Evolutionary conservation across 2,329 filamentous ascomycete genomes (phyloP).

Genomic region (Aspergillus vadensis): DNA sequence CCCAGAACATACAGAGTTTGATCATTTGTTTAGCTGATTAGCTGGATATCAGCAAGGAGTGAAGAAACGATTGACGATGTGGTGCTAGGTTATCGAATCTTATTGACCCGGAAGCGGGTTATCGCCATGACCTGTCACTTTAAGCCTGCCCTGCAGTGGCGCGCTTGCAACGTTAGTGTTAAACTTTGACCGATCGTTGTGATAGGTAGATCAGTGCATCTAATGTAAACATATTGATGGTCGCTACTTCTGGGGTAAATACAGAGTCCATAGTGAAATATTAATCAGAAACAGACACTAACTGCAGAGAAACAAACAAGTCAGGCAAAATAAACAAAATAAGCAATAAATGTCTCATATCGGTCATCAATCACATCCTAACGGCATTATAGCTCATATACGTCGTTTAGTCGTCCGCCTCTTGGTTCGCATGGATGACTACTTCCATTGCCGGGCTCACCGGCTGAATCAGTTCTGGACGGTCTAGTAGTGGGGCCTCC

Average conservation of each 20-base stretch:
- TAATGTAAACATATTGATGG: not conserved
- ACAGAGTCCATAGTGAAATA: not conserved
- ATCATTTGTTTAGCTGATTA: not conserved
- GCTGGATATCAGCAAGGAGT: not conserved
- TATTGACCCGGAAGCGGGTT: not conserved
- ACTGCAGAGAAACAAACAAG: not conserved
- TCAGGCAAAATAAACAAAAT: not conserved
- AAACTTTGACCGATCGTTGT: not conserved
- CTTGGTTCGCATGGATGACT: not conserved
- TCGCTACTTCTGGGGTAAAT: not conserved
- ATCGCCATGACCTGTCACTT: not conserved
- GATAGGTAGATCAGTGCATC: not conserved
- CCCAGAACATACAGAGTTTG: not conserved
- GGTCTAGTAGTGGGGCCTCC: not conserved
- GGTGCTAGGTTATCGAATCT: not conserved
- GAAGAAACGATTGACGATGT: not conserved
- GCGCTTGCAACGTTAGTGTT: not conserved
- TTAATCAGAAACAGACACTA: not conserved
- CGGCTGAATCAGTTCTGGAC: not conserved
- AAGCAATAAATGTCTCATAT: conserved; percentile 1
- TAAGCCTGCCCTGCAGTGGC: not conserved
- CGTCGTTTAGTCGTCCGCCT: conserved; percentile 1
- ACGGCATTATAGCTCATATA: conserved; percentile 7
- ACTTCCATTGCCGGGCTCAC: not conserved
- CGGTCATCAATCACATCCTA: conserved; percentile 7